A percentile compares a stretch with the other conserved stretches of the same genome.
Evolutionary conservation across 108 stramenopile species (phyloP).

Genomic region (Cylindrotheca fusiformis): DNA sequence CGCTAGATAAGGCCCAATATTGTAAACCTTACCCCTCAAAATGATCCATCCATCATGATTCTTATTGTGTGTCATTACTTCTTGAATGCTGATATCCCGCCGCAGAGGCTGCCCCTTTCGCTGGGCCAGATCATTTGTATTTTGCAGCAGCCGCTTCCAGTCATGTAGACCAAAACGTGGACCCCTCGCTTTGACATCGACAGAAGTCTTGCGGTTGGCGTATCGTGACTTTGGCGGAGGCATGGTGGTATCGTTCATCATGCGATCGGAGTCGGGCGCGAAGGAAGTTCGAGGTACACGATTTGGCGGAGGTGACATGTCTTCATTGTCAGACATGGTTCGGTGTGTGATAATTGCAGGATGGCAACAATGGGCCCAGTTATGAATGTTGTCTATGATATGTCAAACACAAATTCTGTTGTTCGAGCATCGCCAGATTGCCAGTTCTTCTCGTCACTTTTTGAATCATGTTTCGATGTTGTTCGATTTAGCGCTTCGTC

Average conservation of each 20-base stretch:
- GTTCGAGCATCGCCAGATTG: too few species aligned
- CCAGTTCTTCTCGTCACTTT: too few species aligned
- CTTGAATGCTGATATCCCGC: slow-evolving; percentile 47
- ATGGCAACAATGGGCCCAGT: too few species aligned
- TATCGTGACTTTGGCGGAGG: slow-evolving; percentile 14
- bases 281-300: too few species aligned
- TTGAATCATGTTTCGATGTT: too few species aligned
- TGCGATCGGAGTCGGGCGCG: too few species aligned
- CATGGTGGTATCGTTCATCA: slow-evolving; percentile 38
- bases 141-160: slow-evolving; percentile 61
- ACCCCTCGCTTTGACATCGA: not conserved
- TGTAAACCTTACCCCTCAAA: slow-evolving; percentile 85
- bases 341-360: too few species aligned
- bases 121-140: slow-evolving; percentile 66
- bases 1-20: slow-evolving; percentile 87
- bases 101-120: slow-evolving; percentile 62
- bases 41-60: slow-evolving; percentile 89
- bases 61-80: slow-evolving; percentile 67
- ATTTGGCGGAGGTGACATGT: too few species aligned
- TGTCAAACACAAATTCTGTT: too few species aligned
- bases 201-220: not conserved
- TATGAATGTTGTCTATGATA: too few species aligned
- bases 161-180: slow-evolving; percentile 69
- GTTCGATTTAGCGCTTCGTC: too few species aligned
- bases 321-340: too few species aligned